Conservation (phyloP, 176 grass and related monocot genomes). For the Cenchrus purpureus region DNA sequence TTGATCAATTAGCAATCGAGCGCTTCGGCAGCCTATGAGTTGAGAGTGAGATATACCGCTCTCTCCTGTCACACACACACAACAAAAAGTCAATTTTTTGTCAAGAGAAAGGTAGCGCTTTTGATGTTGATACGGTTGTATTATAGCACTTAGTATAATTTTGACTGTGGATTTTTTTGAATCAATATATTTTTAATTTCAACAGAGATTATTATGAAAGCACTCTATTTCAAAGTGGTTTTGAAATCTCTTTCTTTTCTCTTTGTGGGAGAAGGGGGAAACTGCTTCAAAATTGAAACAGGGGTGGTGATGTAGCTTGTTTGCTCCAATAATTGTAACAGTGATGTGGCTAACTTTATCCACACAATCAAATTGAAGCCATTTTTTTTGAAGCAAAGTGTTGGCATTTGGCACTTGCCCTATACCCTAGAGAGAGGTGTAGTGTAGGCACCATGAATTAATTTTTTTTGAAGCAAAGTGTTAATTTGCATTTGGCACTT, state of each 20-base stretch:
- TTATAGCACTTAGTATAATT: not conserved
- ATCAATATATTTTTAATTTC: too few relatives aligned
- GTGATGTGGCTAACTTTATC: not conserved
- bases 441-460: not conserved
- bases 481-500: too few relatives aligned
- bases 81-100: not conserved
- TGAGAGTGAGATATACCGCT: not conserved
- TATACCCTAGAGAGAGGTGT: not conserved
- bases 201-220: too few relatives aligned
- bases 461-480: not conserved
- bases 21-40: not conserved
- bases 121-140: not conserved
- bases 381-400: not conserved
- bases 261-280: not conserved
- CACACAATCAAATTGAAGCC: not conserved
- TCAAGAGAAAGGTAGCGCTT: not conserved
- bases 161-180: not conserved
- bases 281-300: not conserved
- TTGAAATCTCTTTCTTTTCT: too few relatives aligned
- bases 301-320: not conserved
- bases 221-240: too few relatives aligned
- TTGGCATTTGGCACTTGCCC: not conserved
- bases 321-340: not conserved
- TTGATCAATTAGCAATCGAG: constrained; percentile 9
- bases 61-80: not conserved